phyloP scores from a whole-genome alignment of 2,329 filamentous ascomycete species.

The Scortechinia acanthostroma region DNA sequence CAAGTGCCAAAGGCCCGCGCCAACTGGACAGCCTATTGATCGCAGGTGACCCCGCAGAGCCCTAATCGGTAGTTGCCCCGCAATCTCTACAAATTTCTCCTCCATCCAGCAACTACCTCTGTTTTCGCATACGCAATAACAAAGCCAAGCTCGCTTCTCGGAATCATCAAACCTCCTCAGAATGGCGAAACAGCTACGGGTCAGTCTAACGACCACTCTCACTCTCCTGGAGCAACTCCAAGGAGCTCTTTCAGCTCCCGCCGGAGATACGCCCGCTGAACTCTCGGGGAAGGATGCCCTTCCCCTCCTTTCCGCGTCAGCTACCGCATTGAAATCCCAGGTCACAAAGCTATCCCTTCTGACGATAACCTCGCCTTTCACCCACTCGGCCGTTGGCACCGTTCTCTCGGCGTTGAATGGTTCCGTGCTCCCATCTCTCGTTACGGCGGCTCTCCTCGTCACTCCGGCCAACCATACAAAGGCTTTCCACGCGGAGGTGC shows the following conservation, averaged over 20 bases:
- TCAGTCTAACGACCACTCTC: not conserved
- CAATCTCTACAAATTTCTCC: not conserved
- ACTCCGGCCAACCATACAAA: constrained; percentile 32
- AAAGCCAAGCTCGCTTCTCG: too few species aligned
- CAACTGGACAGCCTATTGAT: too few species aligned
- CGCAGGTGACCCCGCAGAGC: not conserved
- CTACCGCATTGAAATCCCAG: constrained; percentile 48
- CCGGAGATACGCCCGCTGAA: not conserved
- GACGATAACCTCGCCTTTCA: constrained; percentile 52
- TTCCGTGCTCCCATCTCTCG: constrained; percentile 44
- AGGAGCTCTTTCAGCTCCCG: not conserved
- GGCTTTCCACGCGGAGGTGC: constrained; percentile 36
- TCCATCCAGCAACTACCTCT: not conserved
- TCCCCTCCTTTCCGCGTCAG: constrained; percentile 38
- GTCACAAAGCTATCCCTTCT: constrained; percentile 56
- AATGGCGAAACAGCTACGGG: not conserved
- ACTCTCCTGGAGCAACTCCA: constrained; percentile 2
- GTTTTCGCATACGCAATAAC: too few species aligned
- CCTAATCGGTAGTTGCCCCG: not conserved
- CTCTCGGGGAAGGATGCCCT: constrained; percentile 16
- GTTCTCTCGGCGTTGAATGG: constrained; percentile 43
- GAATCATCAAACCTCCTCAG: too few species aligned
- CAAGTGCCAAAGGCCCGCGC: too few species aligned
- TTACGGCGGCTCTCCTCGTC: constrained; percentile 42
- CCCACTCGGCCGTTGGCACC: constrained; percentile 41